Conservation (phyloP, 2,329 filamentous ascomycete species). For the Ceratocystis smalleyi region DNA sequence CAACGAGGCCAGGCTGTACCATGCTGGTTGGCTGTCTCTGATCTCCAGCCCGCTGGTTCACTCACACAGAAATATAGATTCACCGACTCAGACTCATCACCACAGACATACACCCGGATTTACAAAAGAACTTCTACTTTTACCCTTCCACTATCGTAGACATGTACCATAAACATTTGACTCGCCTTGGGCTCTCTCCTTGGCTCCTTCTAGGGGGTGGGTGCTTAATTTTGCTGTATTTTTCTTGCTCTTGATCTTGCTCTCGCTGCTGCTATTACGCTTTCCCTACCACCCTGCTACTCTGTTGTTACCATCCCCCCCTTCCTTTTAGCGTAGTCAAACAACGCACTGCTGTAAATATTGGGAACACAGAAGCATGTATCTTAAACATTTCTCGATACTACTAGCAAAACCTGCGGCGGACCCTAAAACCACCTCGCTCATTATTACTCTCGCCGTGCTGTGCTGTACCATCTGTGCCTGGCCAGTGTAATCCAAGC, state of each 20-base stretch:
- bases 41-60: neutral
- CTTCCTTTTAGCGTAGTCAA: neutral
- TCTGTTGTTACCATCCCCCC: neutral
- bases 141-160: neutral
- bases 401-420: neutral
- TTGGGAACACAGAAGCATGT: constrained; percentile 15
- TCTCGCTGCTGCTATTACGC: too few relatives aligned
- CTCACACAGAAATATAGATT: neutral
- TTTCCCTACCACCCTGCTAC: neutral
- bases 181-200: neutral
- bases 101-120: neutral
- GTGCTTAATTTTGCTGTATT: neutral
- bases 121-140: neutral
- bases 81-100: too few relatives aligned
- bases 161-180: constrained; percentile 1
- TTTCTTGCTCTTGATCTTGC: neutral
- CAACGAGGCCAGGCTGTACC: neutral
- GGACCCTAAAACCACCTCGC: neutral
- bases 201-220: neutral
- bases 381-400: constrained; percentile 13
- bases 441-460: neutral
- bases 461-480: neutral
- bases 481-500: neutral
- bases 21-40: neutral
- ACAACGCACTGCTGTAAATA: constrained; percentile 14